Evolutionary conservation across 2,329 filamentous ascomycete genomes (phyloP).

Genomic region (Neofusicoccum sp.): DNA sequence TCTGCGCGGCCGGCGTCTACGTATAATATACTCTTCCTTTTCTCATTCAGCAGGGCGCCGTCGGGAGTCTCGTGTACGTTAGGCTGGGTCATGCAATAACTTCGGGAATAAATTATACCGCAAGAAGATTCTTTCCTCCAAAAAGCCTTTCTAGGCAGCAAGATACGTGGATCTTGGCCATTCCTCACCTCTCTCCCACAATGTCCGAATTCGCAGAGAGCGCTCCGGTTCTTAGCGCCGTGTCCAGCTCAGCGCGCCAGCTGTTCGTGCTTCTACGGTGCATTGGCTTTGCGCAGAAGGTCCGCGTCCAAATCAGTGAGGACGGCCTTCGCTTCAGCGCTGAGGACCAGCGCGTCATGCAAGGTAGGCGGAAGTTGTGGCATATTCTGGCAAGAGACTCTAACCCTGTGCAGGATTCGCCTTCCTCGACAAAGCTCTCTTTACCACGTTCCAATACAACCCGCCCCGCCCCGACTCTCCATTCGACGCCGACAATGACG

Average conservation of each 20-base stretch:
- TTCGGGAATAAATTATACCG: slow-evolving; percentile 21
- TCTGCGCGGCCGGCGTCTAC: slow-evolving; percentile 98
- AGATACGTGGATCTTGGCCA: background rate
- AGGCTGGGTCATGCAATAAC: slow-evolving; percentile 36
- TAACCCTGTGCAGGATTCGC: slow-evolving; percentile 57
- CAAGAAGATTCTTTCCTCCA: slow-evolving; percentile 17
- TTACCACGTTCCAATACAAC: slow-evolving; percentile 78
- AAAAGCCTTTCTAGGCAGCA: background rate
- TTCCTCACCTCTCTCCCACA: background rate
- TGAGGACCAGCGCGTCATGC: slow-evolving; percentile 86
- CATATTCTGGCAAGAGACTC: background rate
- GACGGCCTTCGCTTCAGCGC: slow-evolving; percentile 85
- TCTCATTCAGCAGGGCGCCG: slow-evolving; percentile 26
- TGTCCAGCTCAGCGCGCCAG: slow-evolving; percentile 74
- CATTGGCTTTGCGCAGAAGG: slow-evolving; percentile 60
- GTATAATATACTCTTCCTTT: slow-evolving; percentile 58
- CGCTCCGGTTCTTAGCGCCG: slow-evolving; percentile 66
- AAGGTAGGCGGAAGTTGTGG: slow-evolving; percentile 56
- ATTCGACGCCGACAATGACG: slow-evolving; percentile 36
- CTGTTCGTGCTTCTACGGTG: slow-evolving; percentile 65
- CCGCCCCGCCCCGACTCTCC: slow-evolving; percentile 30
- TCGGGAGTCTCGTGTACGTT: slow-evolving; percentile 33
- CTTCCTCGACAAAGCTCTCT: slow-evolving; percentile 84
- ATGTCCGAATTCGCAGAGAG: slow-evolving; percentile 22
- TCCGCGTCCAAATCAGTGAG: slow-evolving; percentile 73